Base-by-base conservation (phyloP, 202 grass and related monocot species). In the Sporobolus alterniflorus region DNA sequence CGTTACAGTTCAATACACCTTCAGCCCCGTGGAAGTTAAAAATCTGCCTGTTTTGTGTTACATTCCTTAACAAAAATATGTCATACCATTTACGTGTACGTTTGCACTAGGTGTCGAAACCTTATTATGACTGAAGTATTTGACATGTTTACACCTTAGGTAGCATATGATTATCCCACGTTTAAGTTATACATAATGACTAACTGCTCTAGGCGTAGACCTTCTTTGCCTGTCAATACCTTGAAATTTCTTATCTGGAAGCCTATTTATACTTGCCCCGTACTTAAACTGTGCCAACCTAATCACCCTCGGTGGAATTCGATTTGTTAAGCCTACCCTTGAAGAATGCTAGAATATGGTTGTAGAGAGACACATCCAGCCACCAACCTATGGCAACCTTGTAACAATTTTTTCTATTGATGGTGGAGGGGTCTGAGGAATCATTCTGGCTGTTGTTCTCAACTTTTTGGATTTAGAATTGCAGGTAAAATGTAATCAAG, bases 361-460 rank as follows among this genome's bases (percentile, higher is more conserved):
- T 31, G 82, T 44, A 81, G 31, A 32, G 28, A 75, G 78, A 54
- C 36, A 76, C 39, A 87, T 86, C 76, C 91, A 94, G 42, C 89
- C 94, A 59, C 91, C 94, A 72, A 97, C 91, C 82, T 97, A 92
- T 90, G 94, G 89, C 2, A 90, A 90, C 39, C 87, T 97, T 57
- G 79, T 94, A 63, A 97, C 94, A 14, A 84, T 94, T 87, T 85
- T 97, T 43, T 92, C 82, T 74, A 90, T 97, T 16, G 89, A 97
- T 73, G 91, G 94, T 77, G 94, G 94, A 89, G 94, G 94, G 65
- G 88, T 94, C 67, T 87, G 89, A 87, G 94, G 94, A 87, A 89
- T 97, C 67, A 94, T 97, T 82, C 91, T 89, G 9, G 85, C 87
- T 88, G 82, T 92, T 67, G 82, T 90, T 86, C 89, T 94, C 80